Percentiles rank a stretch among this genome's conserved stretches.
Conservation (phyloP, 192 early-diverging fungal genomes). For the Phycomyces nitens region DNA sequence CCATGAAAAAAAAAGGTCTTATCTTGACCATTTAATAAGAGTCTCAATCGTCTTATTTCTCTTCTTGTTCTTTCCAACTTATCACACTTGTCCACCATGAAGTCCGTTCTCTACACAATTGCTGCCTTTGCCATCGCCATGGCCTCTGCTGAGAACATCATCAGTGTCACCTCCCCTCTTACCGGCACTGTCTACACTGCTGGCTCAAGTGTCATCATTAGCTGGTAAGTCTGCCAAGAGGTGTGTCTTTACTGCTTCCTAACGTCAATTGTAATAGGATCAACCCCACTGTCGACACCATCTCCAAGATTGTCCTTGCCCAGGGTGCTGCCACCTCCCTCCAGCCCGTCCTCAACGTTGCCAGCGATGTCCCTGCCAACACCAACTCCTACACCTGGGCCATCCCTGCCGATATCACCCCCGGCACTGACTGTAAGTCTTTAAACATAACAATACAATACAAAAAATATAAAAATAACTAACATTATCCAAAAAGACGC, state of each 20-base stretch:
- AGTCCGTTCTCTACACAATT: constrained; percentile 22
- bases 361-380: constrained; percentile 24
- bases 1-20: not conserved
- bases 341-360: constrained; percentile 25
- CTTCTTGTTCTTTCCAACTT: not conserved
- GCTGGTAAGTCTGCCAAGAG: too few species aligned
- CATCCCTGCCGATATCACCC: constrained; percentile 29
- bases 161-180: constrained; percentile 31
- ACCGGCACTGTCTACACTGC: constrained; percentile 25
- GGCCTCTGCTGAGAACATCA: constrained; percentile 21
- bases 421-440: constrained; percentile 30
- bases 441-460: not conserved
- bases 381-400: constrained; percentile 26
- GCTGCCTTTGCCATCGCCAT: constrained; percentile 14
- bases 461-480: not conserved
- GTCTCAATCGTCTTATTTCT: not conserved
- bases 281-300: constrained; percentile 20
- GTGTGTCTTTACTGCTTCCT: not conserved
- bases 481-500: constrained; percentile 8
- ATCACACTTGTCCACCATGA: constrained; percentile 6
- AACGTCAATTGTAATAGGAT: too few species aligned
- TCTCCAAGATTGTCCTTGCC: constrained; percentile 35
- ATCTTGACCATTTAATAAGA: not conserved
- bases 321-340: constrained; percentile 26
- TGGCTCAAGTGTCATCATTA: constrained; percentile 21